Conservation (phyloP, 345 rosid species). For the Conringia planisiliqua region DNA sequence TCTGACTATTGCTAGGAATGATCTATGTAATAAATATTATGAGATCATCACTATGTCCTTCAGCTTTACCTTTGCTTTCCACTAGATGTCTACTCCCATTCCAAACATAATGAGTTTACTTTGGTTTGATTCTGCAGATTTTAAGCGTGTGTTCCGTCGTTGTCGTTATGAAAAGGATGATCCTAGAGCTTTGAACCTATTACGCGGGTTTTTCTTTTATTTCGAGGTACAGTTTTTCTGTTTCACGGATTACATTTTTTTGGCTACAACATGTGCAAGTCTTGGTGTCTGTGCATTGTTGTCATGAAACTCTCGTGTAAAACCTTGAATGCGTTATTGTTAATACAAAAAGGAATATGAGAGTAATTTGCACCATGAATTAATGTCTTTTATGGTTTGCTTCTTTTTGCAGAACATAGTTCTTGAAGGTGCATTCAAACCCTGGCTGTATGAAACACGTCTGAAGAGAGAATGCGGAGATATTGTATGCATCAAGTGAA, state of each 20-base stretch:
- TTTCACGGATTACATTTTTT: conserved; percentile 1
- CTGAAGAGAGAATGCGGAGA: conserved; percentile 8
- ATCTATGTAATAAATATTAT: not conserved
- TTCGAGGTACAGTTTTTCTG: conserved; percentile 44
- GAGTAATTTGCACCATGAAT: not conserved
- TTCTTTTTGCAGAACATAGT: conserved; percentile 40
- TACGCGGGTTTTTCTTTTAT: conserved; percentile 82
- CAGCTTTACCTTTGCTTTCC: not conserved
- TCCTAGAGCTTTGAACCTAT: conserved; percentile 43
- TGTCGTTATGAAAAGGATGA: conserved; percentile 13
- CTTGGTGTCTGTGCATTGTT: not conserved
- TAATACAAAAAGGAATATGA: not conserved
- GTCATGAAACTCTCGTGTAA: not conserved
- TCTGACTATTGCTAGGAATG: not conserved
- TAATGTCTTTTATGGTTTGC: conserved; percentile 8
- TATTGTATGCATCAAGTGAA: not conserved
- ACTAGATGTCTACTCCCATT: not conserved
- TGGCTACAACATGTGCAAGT: not conserved
- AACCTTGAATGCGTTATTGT: not conserved
- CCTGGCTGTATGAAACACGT: conserved; percentile 48
- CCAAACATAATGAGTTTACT: not conserved
- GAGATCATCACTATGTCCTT: not conserved
- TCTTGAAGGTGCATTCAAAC: conserved; percentile 48
- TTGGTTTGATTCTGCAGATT: conserved; percentile 45
- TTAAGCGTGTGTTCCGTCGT: conserved; percentile 26